Conservation (phyloP, 2,329 filamentous ascomycete species). For the Ceratocystis cubensis region DNA sequence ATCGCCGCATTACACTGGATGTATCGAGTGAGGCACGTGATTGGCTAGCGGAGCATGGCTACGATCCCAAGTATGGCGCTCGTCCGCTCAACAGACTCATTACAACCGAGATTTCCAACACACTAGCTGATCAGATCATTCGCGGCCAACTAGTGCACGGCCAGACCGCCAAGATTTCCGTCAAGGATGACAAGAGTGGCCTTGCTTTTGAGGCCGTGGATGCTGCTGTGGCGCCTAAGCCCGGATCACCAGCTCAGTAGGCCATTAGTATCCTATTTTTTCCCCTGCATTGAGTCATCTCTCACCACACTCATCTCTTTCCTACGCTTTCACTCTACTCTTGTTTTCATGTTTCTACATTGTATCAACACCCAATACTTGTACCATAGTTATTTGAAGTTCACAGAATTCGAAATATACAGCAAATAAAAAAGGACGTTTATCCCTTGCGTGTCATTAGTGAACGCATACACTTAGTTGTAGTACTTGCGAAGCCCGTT, state of each 20-base stretch:
- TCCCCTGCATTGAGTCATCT: neutral
- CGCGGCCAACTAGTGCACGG: slow-evolving; percentile 66
- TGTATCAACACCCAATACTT: neutral
- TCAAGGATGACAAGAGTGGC: slow-evolving; percentile 38
- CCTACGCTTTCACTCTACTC: neutral
- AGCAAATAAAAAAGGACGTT: neutral
- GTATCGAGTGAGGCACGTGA: slow-evolving; percentile 61
- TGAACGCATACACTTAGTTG: too few species aligned
- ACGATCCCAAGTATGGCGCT: slow-evolving; percentile 84
- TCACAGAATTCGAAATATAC: slow-evolving; percentile 6
- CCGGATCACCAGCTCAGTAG: neutral
- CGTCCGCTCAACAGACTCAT: slow-evolving; percentile 85
- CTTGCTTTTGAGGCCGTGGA: slow-evolving; percentile 13
- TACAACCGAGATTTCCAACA: slow-evolving; percentile 76
- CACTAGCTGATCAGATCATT: slow-evolving; percentile 84
- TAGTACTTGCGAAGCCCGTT: too few species aligned
- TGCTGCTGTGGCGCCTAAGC: neutral
- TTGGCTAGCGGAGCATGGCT: slow-evolving; percentile 82
- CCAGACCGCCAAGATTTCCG: slow-evolving; percentile 55
- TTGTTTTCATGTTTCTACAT: neutral
- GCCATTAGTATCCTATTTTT: neutral
- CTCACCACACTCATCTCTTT: neutral
- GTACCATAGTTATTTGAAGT: slow-evolving; percentile 3
- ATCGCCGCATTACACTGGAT: slow-evolving; percentile 65
- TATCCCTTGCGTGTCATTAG: too few species aligned